phyloP scores from a whole-genome alignment of 1,139 yeast species.

The Sugiyamaella castrensis region DNA sequence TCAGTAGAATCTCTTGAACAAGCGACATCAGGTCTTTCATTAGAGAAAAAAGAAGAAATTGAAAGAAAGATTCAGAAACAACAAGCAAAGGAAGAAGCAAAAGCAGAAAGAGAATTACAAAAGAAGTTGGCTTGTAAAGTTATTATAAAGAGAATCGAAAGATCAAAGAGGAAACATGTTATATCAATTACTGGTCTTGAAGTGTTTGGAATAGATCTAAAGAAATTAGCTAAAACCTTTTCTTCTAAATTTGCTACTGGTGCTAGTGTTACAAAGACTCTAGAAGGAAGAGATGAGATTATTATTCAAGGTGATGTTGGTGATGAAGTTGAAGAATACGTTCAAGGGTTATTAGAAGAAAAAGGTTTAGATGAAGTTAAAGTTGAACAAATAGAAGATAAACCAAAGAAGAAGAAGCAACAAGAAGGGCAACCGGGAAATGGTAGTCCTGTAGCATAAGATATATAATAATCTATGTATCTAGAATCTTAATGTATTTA shows the following conservation, averaged over 20 bases:
- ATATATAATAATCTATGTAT: slow-evolving; percentile 1
- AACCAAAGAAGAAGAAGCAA: slow-evolving; percentile 63
- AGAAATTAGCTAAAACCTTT: slow-evolving; percentile 86
- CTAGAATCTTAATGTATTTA: slow-evolving; percentile 20
- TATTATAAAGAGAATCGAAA: slow-evolving; percentile 77
- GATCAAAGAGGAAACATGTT: slow-evolving; percentile 86
- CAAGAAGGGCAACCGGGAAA: slow-evolving; percentile 6
- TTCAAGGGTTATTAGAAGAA: slow-evolving; percentile 68
- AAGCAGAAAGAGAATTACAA: slow-evolving; percentile 79
- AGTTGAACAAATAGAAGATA: slow-evolving; percentile 82
- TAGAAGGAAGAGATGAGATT: slow-evolving; percentile 88
- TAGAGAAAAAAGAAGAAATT: slow-evolving; percentile 79
- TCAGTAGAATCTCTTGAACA: slow-evolving; percentile 47
- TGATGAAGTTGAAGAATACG: slow-evolving; percentile 81
- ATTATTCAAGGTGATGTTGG: slow-evolving; percentile 94
- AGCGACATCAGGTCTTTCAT: slow-evolving; percentile 54
- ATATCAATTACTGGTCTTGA: slow-evolving; percentile 86
- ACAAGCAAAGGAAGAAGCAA: slow-evolving; percentile 86
- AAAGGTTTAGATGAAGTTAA: slow-evolving; percentile 81
- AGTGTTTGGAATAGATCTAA: slow-evolving; percentile 80
- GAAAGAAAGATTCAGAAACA: slow-evolving; percentile 78
- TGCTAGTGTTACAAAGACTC: slow-evolving; percentile 88
- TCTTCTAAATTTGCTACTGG: slow-evolving; percentile 97
- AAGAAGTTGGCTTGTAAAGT: slow-evolving; percentile 79
- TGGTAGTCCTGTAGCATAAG: neutral